Conservation (phyloP, 805 yeast genomes). For the Kodamaea hsintzibuensis region DNA sequence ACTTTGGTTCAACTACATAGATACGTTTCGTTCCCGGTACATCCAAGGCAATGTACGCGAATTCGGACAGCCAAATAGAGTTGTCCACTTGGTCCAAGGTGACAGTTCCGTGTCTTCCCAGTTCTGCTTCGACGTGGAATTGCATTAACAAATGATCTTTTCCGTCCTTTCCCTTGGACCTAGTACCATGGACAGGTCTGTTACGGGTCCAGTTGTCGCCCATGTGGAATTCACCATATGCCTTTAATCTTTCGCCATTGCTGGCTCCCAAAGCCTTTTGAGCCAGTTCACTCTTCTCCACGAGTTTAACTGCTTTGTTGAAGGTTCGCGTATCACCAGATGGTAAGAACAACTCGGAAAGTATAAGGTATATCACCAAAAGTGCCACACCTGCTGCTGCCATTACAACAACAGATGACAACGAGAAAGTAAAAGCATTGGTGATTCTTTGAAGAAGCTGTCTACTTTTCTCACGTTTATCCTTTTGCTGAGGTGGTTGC, state of each 20-base stretch:
- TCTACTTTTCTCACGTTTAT: conserved; percentile 41
- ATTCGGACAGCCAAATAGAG: conserved; percentile 64
- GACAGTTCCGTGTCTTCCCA: conserved; percentile 64
- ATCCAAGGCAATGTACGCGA: conserved; percentile 72
- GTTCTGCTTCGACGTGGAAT: conserved; percentile 78
- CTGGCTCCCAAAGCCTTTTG: conserved; percentile 56
- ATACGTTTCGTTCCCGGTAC: conserved; percentile 69
- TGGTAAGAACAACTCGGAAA: conserved; percentile 81
- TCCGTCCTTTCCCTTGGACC: conserved; percentile 71
- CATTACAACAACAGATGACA: conserved; percentile 60
- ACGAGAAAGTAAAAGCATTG: conserved; percentile 60
- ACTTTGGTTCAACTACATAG: conserved; percentile 66
- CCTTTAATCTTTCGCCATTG: conserved; percentile 65
- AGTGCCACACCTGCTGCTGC: conserved; percentile 70
- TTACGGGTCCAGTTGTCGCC: conserved; percentile 84
- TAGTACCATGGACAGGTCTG: conserved; percentile 74
- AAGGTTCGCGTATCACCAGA: conserved; percentile 90
- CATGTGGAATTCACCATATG: conserved; percentile 68
- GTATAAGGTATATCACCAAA: conserved; percentile 69
- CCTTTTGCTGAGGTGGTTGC: conserved; percentile 32
- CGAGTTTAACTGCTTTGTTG: conserved; percentile 77
- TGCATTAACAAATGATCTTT: conserved; percentile 80
- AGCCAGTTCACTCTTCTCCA: conserved; percentile 66
- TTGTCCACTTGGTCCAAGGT: conserved; percentile 79
- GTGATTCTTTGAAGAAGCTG: conserved; percentile 48